Percentiles rank a stretch among this genome's conserved stretches.
Conservation (phyloP, 345 rosid species). For the Erucastrum elatum region DNA sequence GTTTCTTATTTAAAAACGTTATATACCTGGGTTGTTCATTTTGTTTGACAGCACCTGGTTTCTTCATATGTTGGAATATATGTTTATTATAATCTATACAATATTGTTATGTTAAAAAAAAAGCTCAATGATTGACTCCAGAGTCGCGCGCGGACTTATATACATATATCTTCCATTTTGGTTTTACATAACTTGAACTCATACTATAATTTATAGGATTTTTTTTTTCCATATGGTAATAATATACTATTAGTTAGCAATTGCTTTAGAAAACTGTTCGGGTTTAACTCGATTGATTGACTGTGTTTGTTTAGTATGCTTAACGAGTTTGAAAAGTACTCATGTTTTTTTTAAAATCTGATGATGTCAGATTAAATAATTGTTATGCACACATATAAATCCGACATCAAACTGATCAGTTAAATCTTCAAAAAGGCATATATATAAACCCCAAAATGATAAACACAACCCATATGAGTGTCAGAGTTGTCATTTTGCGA, state of each 20-base stretch:
- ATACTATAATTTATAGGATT: background rate
- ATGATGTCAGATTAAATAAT: background rate
- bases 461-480: conserved; percentile 42
- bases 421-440: conserved; percentile 3
- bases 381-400: background rate
- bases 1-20: conserved; percentile 7
- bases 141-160: background rate
- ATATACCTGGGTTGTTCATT: no score
- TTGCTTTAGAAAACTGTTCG: background rate
- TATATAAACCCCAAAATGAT: conserved; percentile 29
- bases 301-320: background rate
- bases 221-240: background rate
- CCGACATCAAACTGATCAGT: background rate
- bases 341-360: background rate
- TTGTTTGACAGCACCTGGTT: background rate
- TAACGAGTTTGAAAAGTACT: background rate
- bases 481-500: conserved; percentile 40
- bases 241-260: background rate
- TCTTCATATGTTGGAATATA: background rate
- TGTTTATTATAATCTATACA: background rate
- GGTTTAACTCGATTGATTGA: background rate
- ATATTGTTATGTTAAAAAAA: background rate
- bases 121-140: conserved; percentile 26
- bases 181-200: background rate
- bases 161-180: background rate